Evolutionary conservation across 2,329 filamentous ascomycete genomes (phyloP), one percentile per base, ranked within the genome.

Genomic region (Clonostachys chloroleuca): DNA sequence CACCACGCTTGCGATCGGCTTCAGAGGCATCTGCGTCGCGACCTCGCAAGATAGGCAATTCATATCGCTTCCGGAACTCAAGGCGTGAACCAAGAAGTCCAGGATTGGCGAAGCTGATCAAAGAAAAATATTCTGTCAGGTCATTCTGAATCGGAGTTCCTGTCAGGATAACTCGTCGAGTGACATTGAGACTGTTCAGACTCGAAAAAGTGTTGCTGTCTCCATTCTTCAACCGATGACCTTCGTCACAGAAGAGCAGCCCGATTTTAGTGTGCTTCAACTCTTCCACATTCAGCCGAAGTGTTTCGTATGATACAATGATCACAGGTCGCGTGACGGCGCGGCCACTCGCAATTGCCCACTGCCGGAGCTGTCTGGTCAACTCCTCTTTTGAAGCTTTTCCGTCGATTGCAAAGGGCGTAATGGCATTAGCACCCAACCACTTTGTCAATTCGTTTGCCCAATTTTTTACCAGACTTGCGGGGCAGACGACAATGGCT

Each of bases 61-160:
- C 94, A 57, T 89, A 99, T 41, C 87, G 84, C 64, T 97, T 97
- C 55, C 92, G 86, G 62, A 99, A 99, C 40, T 99, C 94, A 42
- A 83, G 80, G 24, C 92, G 83, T 9, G 89, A 94, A 14, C 94
- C 94, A 3, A 99, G 81, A 36, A 97, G 81, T 55, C 89, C 87
- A 1, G 94, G 94, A 56, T 99, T 99, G 30, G 94, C 94, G 59
- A 99, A 99, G 64, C 92, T 95, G 50, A 97, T 87, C 10, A 99
- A 78, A 4, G 94, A 85, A 59, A 96, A 99, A 66, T 99, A 99
- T 62, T 99, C 94, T 0, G 92, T 95, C n/a, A 99, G 70, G 62
- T 99, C 94, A 59, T 99, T 99, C 60, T 99, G 94, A 49, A 99
- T 99, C 0, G 94, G 94, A 2, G 94, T 99, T 50, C 94, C 94